These are phyloP conservation scores for Diaporthe sp. DNA, from an alignment of 2,329 filamentous ascomycete genomes.

Conservation along the genomic window DNA sequence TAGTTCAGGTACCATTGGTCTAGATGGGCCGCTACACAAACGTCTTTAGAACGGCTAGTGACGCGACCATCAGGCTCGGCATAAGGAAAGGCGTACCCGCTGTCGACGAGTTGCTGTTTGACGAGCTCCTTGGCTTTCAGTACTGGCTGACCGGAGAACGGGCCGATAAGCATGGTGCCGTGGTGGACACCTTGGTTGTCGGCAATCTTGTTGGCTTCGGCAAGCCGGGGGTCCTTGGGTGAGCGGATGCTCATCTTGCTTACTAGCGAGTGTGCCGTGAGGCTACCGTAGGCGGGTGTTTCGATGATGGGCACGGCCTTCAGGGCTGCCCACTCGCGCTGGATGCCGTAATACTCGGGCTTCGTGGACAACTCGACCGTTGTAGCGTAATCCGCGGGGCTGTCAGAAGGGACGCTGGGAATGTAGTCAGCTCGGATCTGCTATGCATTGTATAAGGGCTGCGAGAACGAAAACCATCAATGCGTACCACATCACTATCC, in stretches of 20 bases:
- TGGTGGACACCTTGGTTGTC: constrained; percentile 8
- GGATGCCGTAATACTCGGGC: constrained; percentile 3
- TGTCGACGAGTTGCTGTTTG: constrained; percentile 5
- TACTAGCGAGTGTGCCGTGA: constrained; percentile 10
- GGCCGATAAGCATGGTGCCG: constrained; percentile 1
- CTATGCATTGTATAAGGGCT: constrained; percentile 2
- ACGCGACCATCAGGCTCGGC: constrained; percentile 9
- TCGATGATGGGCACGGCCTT: constrained; percentile 8
- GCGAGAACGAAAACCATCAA: constrained; percentile 6
- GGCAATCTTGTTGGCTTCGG: constrained; percentile 10
- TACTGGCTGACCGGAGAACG: not conserved
- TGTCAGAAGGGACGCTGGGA: constrained; percentile 4
- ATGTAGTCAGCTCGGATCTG: constrained; percentile 11
- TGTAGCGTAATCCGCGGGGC: not conserved
- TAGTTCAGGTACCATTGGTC: constrained; percentile 7
- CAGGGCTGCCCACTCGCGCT: constrained; percentile 8
- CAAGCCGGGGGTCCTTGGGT: constrained; percentile 6
- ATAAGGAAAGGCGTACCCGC: constrained; percentile 8
- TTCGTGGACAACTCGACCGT: constrained; percentile 3
- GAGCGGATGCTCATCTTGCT: constrained; percentile 6
- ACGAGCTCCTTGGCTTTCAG: not conserved
- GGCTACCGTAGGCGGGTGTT: constrained; percentile 7
- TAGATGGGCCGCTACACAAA: constrained; percentile 1
- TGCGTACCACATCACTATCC: not conserved
- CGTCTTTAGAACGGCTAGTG: constrained; percentile 75